Base-by-base conservation (phyloP, 371 early-diverging fungal species). In the Sporodiniella umbellata region DNA sequence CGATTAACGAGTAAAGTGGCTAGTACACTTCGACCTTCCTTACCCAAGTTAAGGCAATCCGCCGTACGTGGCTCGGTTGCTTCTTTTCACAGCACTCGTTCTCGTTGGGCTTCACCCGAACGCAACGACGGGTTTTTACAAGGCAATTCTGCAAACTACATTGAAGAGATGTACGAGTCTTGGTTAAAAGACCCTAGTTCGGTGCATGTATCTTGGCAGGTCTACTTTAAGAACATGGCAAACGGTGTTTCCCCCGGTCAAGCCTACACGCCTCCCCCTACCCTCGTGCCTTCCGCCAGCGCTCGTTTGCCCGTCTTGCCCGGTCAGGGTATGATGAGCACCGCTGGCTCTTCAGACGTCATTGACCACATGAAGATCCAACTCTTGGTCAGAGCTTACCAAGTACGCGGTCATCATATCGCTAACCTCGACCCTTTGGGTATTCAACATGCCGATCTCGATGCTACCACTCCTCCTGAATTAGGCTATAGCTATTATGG, bases 291-390 rank as follows among this genome's bases (percentile, higher is more conserved):
- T 8, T 77, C 85, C 28, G 78, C 77, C 21, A 79, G 81, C 48
- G 85, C 86, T 40, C 85, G 83, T 59, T 77, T 86, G 10, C 80
- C 90, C 25, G 73, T 68, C 18, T 60, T 87, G 26, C 81, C 83
- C 19, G 71, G 69, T 47, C 62, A 62, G 3, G 60, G 60, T 18
- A 39, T 68, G 19, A 54, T 53, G 19, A 49, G 53, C 42, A 46
- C 23, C 21, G 69, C 64, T 14, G 68, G 78, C 15, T 74, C 81
- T 24, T 60, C 67, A 28, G 89, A 90, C 47, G 87, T 96, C 40
- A 80, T 91, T 71, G 97, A 96, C 75, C 96, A 96, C 69, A 85
- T 97, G 86, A 98, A 98, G 79, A 87, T 98, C 42, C 97, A 98
- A 79, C 85, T 96, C n/a, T 67, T 98, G 52, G 95, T 93, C 23